These are phyloP conservation scores for Oidiodendron maius DNA, from an alignment of 495 filamentous ascomycete genomes.

Conservation along the genomic window DNA sequence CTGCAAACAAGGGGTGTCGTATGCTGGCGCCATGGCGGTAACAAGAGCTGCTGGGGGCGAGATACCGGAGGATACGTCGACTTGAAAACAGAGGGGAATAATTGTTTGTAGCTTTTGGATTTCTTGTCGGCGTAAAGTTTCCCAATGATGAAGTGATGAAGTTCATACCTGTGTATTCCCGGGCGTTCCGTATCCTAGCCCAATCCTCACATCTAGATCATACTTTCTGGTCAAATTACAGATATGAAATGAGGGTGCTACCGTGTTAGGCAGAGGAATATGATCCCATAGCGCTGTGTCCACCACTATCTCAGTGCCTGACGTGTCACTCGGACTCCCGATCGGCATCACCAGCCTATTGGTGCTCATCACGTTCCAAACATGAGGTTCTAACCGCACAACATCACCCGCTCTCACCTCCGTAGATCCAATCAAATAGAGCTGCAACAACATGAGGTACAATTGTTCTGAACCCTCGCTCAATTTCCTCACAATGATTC, in stretches of 20 bases:
- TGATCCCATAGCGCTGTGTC: slow-evolving; percentile 64
- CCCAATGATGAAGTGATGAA: neutral
- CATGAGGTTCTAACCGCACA: slow-evolving; percentile 53
- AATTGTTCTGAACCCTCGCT: slow-evolving; percentile 58
- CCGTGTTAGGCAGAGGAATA: slow-evolving; percentile 67
- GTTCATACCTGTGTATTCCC: slow-evolving; percentile 46
- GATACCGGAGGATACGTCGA: slow-evolving; percentile 86
- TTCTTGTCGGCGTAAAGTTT: neutral
- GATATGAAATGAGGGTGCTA: slow-evolving; percentile 79
- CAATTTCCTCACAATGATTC: slow-evolving; percentile 69
- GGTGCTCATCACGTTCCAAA: slow-evolving; percentile 63
- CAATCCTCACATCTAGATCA: slow-evolving; percentile 74
- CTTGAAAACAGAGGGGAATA: slow-evolving; percentile 70
- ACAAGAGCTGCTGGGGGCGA: slow-evolving; percentile 52
- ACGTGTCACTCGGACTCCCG: slow-evolving; percentile 47
- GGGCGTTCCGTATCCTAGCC: slow-evolving; percentile 50
- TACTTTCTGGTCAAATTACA: slow-evolving; percentile 84
- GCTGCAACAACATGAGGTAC: slow-evolving; percentile 70
- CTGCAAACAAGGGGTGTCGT: neutral
- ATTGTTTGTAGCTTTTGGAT: slow-evolving; percentile 52
- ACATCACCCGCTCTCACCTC: slow-evolving; percentile 70
- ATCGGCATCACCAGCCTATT: slow-evolving; percentile 62
- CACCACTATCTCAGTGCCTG: slow-evolving; percentile 59
- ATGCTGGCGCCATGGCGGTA: slow-evolving; percentile 61
- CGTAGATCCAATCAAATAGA: slow-evolving; percentile 75